Conservation (phyloP, 1,139 yeast genomes). For the Meyerozyma smithsonii region DNA sequence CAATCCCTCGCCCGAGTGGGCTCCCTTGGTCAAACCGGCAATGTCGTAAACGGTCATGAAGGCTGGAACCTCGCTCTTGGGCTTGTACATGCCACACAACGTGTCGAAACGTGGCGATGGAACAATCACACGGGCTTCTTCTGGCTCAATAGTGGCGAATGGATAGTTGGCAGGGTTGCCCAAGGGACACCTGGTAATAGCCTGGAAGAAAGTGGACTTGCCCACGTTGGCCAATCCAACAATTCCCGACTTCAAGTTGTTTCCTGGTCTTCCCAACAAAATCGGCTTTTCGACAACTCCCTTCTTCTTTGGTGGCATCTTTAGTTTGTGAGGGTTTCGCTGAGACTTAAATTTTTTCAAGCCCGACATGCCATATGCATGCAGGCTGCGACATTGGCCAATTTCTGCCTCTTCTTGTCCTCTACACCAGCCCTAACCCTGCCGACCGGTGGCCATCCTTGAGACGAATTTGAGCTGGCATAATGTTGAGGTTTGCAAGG, state of each 20-base stretch:
- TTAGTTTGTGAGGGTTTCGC: conserved; percentile 3
- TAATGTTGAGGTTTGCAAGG: background rate
- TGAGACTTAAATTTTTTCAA: conserved; percentile 2
- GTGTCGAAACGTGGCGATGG: conserved; percentile 89
- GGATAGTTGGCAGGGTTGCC: conserved; percentile 99
- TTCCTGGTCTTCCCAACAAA: conserved; percentile 96
- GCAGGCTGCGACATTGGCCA: conserved; percentile 3
- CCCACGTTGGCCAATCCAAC: conserved; percentile 98
- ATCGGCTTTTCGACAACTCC: conserved; percentile 80
- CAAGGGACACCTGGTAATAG: conserved; percentile 82
- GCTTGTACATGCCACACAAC: conserved; percentile 68
- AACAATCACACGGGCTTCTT: conserved; percentile 95
- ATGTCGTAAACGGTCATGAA: conserved; percentile 91
- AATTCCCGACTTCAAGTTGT: conserved; percentile 92
- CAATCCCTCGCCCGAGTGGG: conserved; percentile 95
- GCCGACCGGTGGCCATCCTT: no score
- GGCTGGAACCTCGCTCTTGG: conserved; percentile 88
- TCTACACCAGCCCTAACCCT: no score
- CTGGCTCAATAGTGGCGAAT: conserved; percentile 98
- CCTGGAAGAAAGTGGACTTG: conserved; percentile 87
- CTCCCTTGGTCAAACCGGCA: conserved; percentile 98
- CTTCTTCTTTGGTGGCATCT: conserved; percentile 94
- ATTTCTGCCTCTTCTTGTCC: no score
- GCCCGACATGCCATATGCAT: background rate
- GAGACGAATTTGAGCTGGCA: no score